A percentile compares a stretch with the other conserved stretches of the same genome.
phyloP scores from a whole-genome alignment of 768 basidiomycete species.

The Daedaleopsis sinensis region DNA sequence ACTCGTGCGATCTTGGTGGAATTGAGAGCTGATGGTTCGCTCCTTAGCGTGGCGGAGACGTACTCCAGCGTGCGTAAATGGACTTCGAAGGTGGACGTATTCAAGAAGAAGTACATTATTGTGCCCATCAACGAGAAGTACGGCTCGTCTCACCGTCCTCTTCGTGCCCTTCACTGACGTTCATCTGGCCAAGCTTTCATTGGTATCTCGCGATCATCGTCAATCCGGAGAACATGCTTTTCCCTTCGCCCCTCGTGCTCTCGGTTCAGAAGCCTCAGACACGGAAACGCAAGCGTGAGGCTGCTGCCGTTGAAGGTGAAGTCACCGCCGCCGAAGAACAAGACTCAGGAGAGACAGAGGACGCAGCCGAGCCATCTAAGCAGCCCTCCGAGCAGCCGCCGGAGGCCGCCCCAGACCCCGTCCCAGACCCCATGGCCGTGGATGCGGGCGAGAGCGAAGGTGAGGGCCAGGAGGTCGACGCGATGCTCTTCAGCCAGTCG shows the following conservation, averaged over 20 bases:
- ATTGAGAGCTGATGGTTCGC: slow-evolving; percentile 32
- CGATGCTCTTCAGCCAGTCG: slow-evolving; percentile 11
- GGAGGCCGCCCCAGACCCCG: slow-evolving; percentile 6
- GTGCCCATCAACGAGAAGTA: slow-evolving; percentile 98
- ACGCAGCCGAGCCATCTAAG: neutral
- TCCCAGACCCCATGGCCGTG: slow-evolving; percentile 7
- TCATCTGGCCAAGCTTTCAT: slow-evolving; percentile 69
- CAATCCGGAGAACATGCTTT: slow-evolving; percentile 67
- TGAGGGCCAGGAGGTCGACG: slow-evolving; percentile 23
- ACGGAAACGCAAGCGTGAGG: slow-evolving; percentile 32
- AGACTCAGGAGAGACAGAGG: neutral
- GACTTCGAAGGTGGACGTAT: slow-evolving; percentile 89
- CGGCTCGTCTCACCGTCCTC: slow-evolving; percentile 24
- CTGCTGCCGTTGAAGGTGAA: neutral
- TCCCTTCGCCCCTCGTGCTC: slow-evolving; percentile 42
- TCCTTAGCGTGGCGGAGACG: slow-evolving; percentile 49
- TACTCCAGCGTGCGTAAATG: slow-evolving; percentile 91
- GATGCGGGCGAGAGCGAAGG: slow-evolving; percentile 18
- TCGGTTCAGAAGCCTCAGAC: slow-evolving; percentile 19
- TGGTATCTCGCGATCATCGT: slow-evolving; percentile 98
- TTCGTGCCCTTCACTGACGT: neutral
- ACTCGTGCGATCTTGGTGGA: neutral
- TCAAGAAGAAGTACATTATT: slow-evolving; percentile 89
- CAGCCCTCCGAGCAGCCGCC: neutral
- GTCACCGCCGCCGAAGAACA: neutral